Percentiles rank a stretch among this genome's conserved stretches.
phyloP scores from a whole-genome alignment of 768 basidiomycete species.

The Leucocoprinus birnbaumii region DNA sequence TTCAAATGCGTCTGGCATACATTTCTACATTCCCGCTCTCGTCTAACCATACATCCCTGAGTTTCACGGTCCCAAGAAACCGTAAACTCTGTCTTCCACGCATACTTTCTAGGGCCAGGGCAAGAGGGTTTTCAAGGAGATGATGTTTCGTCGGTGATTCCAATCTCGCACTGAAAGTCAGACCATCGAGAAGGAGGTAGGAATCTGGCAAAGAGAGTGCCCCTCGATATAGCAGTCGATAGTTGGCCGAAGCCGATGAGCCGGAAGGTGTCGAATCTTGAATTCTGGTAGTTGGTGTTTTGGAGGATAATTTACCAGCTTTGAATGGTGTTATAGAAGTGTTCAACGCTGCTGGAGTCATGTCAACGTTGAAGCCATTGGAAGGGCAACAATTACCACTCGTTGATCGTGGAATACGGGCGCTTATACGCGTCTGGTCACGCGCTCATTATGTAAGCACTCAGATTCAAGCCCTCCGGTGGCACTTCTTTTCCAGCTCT shows the following conservation, averaged over 20 bases:
- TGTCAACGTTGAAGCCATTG: neutral
- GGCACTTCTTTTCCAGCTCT: neutral
- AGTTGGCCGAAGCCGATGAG: constrained; percentile 16
- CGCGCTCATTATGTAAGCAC: neutral
- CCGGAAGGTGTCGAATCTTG: constrained; percentile 8
- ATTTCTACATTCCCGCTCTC: constrained; percentile 46
- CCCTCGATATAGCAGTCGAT: constrained; percentile 74
- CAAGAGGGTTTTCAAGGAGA: constrained; percentile 65
- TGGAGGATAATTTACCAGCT: neutral
- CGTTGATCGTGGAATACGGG: too few species aligned
- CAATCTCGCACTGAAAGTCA: constrained; percentile 60
- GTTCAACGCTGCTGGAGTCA: neutral
- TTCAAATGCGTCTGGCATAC: constrained; percentile 20
- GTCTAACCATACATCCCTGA: constrained; percentile 61
- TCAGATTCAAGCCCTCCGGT: neutral
- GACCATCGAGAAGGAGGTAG: constrained; percentile 65
- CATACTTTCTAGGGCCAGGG: constrained; percentile 77
- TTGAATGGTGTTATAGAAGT: neutral
- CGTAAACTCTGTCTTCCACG: constrained; percentile 65
- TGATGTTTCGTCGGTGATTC: constrained; percentile 34
- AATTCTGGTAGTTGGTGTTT: neutral
- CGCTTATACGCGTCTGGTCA: constrained; percentile 7
- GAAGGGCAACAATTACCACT: neutral
- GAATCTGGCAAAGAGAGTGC: constrained; percentile 74
- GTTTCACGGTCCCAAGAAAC: constrained; percentile 49